Percentiles rank a stretch among this genome's conserved stretches.
phyloP scores from a whole-genome alignment of 1,284 basidiomycete genomes.

The Cystobasidiaceae sp. region DNA sequence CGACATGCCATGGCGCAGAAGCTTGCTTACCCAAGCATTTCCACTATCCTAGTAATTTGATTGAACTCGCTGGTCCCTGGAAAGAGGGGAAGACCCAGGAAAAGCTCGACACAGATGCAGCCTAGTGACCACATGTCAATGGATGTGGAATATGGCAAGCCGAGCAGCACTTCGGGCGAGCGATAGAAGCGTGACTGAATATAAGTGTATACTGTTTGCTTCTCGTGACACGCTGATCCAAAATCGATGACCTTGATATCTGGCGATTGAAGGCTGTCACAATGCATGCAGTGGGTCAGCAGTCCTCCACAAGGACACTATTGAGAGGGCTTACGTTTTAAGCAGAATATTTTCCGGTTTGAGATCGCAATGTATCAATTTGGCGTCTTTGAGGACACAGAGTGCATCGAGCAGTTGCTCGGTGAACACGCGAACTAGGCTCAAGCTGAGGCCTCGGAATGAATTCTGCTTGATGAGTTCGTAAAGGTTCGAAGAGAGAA shows the following conservation, averaged over 20 bases:
- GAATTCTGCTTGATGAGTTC: slow-evolving; percentile 99
- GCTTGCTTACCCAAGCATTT: slow-evolving; percentile 84
- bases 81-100: slow-evolving; percentile 91
- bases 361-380: slow-evolving; percentile 94
- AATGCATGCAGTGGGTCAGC: slow-evolving; percentile 17
- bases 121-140: slow-evolving; percentile 96
- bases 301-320: background rate
- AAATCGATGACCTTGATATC: slow-evolving; percentile 99
- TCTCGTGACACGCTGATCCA: slow-evolving; percentile 96
- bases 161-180: slow-evolving; percentile 92
- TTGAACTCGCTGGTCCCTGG: slow-evolving; percentile 99
- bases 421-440: slow-evolving; percentile 96
- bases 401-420: slow-evolving; percentile 89
- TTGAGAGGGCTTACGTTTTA: slow-evolving; percentile 65
- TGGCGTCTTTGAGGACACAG: slow-evolving; percentile 86
- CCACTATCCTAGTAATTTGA: slow-evolving; percentile 90
- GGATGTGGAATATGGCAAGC: slow-evolving; percentile 85
- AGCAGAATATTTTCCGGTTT: slow-evolving; percentile 95
- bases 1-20: background rate
- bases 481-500: slow-evolving; percentile 95
- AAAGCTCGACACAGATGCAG: slow-evolving; percentile 95
- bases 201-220: slow-evolving; percentile 98
- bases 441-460: slow-evolving; percentile 93
- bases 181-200: slow-evolving; percentile 99
- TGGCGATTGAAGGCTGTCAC: slow-evolving; percentile 78